phyloP scores from a whole-genome alignment of 1,284 basidiomycete species.

The Fomitiporia mediterranea region DNA sequence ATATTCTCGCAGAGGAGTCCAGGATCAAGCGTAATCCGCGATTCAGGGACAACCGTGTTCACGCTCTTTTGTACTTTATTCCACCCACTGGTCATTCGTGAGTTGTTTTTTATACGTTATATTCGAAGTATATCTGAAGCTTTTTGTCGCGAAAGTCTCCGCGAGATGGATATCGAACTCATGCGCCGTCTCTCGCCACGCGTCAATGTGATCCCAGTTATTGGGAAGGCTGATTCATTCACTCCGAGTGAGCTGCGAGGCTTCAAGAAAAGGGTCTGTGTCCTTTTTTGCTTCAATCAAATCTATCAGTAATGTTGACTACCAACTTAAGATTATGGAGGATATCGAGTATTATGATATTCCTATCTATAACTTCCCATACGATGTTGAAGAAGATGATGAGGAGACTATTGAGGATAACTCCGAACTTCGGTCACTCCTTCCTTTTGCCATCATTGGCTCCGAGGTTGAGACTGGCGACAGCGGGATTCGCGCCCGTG shows the following conservation, averaged over 20 bases:
- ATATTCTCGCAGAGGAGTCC: constrained; percentile 97
- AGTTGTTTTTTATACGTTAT: constrained; percentile 25
- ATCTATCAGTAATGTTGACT: constrained; percentile 11
- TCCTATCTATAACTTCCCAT: constrained; percentile 99
- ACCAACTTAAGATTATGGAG: constrained; percentile 81
- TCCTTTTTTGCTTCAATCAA: constrained; percentile 7
- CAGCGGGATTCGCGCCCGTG: constrained; percentile 77
- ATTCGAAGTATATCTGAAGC: neutral
- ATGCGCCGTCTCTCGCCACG: constrained; percentile 95
- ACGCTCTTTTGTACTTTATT: constrained; percentile 98
- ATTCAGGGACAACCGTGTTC: constrained; percentile 96
- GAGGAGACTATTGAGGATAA: constrained; percentile 99
- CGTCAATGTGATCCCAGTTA: constrained; percentile 98
- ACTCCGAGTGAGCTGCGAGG: constrained; percentile 87
- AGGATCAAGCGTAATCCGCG: constrained; percentile 99
- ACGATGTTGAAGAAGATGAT: constrained; percentile 98
- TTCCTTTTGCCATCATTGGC: constrained; percentile 97
- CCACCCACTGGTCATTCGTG: constrained; percentile 84
- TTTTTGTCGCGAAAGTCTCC: constrained; percentile 60
- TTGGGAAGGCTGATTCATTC: constrained; percentile 96
- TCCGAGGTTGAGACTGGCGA: constrained; percentile 96
- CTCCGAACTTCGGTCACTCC: constrained; percentile 83
- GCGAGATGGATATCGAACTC: constrained; percentile 99
- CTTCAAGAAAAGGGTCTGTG: constrained; percentile 92
- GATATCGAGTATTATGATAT: constrained; percentile 99